Evolutionary conservation across 2,329 filamentous ascomycete species (phyloP), one percentile per base, ranked within the genome.

Genomic region (Xylaria sp.): DNA sequence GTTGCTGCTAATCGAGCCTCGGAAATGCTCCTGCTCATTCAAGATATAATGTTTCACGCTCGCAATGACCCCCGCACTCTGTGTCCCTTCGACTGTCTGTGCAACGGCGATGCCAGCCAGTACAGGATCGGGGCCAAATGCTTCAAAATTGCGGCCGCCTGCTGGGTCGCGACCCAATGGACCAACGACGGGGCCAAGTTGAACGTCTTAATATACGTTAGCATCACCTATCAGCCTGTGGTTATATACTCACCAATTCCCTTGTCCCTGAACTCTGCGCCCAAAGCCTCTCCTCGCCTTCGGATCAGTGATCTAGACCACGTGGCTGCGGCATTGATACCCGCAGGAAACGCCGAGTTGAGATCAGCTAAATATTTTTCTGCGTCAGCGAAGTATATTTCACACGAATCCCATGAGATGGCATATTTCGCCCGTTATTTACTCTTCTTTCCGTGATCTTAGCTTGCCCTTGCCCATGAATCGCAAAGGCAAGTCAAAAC

Each of bases 1-100:
- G 73, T 90, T 91, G 55, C 85, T 85, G 44, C 72, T 67, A n/a
- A 72, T 70, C 2, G 61, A 39, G 37, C 58, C 58, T 23, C 75
- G 72, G 64, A 60, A 73, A 72, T 73, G 73, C 78, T 82, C 81
- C 81, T 92, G 92, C 78, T 92, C 90, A 72, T 93, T 91, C 61
- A 82, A 83, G 69, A 92, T 88, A 77, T 83, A 92, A 76, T 93
- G 91, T 82, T 93, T 93, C 25, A 90, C 91, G 79, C 90, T 93
- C 69, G 93, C 92, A 80, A 95, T 90, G 46, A 94, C 88, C 75
- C 92, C 92, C 13, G 90, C 89, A 80, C 90, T 88, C 78, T 96
- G 93, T 52, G 93, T 94, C 60, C 93, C 93, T 77, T 89, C 88
- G 74, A 95, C 86, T 0, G 92, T 92, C 77, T 93, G 87, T 23